phyloP scores from a whole-genome alignment of 441 rosid genomes.

The Arabidopsis hybrid region DNA sequence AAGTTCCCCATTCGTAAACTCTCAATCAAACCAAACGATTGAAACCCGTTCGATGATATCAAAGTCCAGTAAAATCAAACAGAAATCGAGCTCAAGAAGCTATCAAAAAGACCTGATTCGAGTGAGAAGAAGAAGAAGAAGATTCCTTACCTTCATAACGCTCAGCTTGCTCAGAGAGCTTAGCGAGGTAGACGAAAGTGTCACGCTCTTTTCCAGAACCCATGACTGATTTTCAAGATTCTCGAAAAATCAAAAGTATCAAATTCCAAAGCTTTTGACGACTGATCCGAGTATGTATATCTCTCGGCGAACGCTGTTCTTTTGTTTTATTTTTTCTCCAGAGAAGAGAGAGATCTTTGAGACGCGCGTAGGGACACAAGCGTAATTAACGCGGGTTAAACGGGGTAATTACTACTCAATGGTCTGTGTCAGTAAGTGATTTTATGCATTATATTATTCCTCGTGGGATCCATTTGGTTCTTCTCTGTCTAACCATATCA shows the following conservation, averaged over 20 bases:
- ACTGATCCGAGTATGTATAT: constrained; percentile 29
- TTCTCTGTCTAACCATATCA: neutral
- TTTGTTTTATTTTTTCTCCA: neutral
- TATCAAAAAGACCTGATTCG: neutral
- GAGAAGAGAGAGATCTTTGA: constrained; percentile 28
- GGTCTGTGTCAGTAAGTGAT: constrained; percentile 18
- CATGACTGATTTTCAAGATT: constrained; percentile 43
- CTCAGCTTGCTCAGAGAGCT: constrained; percentile 77
- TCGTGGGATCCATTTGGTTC: constrained; percentile 21
- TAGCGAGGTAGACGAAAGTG: constrained; percentile 66
- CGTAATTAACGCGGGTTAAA: constrained; percentile 36
- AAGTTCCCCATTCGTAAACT: neutral
- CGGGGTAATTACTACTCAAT: constrained; percentile 12
- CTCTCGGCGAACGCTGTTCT: constrained; percentile 28
- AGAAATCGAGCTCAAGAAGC: constrained; percentile 7
- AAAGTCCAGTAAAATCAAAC: constrained; percentile 4
- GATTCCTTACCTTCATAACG: constrained; percentile 59
- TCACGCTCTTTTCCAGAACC: constrained; percentile 63
- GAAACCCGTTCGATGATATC: neutral
- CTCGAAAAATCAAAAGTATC: neutral
- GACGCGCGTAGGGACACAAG: constrained; percentile 35
- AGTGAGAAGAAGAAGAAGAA: neutral
- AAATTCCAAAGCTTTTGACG: constrained; percentile 27
- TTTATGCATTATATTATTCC: constrained; percentile 25
- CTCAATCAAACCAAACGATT: neutral